phyloP scores from a whole-genome alignment of 345 rosid genomes.

The Physaria fendleri region DNA sequence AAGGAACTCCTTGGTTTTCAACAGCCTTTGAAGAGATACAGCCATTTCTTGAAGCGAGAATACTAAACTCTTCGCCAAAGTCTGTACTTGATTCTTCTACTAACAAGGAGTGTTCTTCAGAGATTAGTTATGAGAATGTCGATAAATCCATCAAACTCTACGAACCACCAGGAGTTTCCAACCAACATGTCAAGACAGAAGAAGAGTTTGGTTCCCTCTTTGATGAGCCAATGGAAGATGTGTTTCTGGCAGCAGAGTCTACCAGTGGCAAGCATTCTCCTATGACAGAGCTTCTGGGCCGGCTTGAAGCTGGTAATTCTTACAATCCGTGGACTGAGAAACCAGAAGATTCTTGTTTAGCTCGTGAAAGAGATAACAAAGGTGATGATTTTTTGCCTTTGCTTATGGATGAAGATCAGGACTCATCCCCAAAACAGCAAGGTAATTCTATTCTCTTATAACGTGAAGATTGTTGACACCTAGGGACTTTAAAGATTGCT shows the following conservation, averaged over 20 bases:
- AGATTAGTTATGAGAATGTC: constrained; percentile 13
- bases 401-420: constrained; percentile 25
- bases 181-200: neutral
- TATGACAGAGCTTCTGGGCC: constrained; percentile 22
- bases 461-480: neutral
- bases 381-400: constrained; percentile 14
- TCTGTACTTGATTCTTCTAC: constrained; percentile 64
- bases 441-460: too few relatives aligned
- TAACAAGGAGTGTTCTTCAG: constrained; percentile 28
- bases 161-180: constrained; percentile 10
- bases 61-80: constrained; percentile 49
- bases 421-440: constrained; percentile 28
- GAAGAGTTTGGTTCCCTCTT: constrained; percentile 8
- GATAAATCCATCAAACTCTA: constrained; percentile 24
- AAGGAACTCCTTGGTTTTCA: constrained; percentile 69
- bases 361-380: too few relatives aligned
- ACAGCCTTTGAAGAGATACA: constrained; percentile 38
- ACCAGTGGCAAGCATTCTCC: constrained; percentile 18
- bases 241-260: constrained; percentile 11
- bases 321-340: constrained; percentile 15
- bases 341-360: constrained; percentile 12
- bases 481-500: neutral
- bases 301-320: constrained; percentile 5
- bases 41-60: constrained; percentile 14
- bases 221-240: constrained; percentile 4